A percentile compares a stretch with the other conserved stretches of the same genome.
These are phyloP conservation scores for Malassezia arunalokei DNA, from an alignment of 1,284 basidiomycete species.

Conservation along the genomic window DNA sequence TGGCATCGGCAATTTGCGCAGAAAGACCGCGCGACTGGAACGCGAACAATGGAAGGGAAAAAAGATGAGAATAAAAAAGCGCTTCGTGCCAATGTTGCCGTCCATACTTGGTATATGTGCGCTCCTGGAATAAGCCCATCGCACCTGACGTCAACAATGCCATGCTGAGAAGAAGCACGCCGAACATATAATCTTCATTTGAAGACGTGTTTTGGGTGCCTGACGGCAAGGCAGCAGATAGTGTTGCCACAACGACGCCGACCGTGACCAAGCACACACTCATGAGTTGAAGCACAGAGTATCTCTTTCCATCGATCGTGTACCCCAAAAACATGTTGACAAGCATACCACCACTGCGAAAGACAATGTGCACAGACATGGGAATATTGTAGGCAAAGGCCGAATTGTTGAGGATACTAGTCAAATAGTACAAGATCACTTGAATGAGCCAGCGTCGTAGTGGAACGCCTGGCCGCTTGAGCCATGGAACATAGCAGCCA, in stretches of 20 bases:
- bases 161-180: slow-evolving; percentile 61
- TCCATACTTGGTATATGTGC: slow-evolving; percentile 61
- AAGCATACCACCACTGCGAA: slow-evolving; percentile 77
- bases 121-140: slow-evolving; percentile 75
- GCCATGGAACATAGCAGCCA: slow-evolving; percentile 1
- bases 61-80: slow-evolving; percentile 63
- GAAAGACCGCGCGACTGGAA: slow-evolving; percentile 11
- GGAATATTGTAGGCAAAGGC: slow-evolving; percentile 75
- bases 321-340: slow-evolving; percentile 65
- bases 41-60: slow-evolving; percentile 62
- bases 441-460: slow-evolving; percentile 65
- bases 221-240: slow-evolving; percentile 47
- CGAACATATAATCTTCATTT: slow-evolving; percentile 54
- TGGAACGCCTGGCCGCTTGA: slow-evolving; percentile 52
- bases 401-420: slow-evolving; percentile 77
- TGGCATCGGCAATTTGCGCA: slow-evolving; percentile 19
- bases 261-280: slow-evolving; percentile 67
- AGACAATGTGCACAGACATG: slow-evolving; percentile 86
- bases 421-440: slow-evolving; percentile 66
- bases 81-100: slow-evolving; percentile 67
- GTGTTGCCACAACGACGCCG: slow-evolving; percentile 71
- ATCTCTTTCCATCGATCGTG: slow-evolving; percentile 51
- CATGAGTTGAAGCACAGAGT: slow-evolving; percentile 26
- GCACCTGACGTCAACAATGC: slow-evolving; percentile 70
- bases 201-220: background rate